Evolutionary conservation across 1,284 basidiomycete genomes (phyloP).

Genomic region (Limonomyces culmigenus): DNA sequence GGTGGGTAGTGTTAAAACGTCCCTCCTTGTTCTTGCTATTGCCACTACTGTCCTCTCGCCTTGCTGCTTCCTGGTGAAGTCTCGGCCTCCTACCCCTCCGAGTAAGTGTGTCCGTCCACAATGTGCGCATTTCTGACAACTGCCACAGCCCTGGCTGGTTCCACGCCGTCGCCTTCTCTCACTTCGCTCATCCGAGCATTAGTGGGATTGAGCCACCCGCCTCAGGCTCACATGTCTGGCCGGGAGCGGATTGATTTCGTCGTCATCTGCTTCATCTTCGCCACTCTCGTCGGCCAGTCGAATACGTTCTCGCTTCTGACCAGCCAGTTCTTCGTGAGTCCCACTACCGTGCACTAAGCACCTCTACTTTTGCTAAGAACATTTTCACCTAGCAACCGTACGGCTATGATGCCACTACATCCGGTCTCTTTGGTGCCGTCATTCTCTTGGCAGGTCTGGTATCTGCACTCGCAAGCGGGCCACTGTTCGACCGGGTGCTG

Average conservation of each 20-base stretch:
- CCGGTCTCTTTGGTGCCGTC: conserved; percentile 53
- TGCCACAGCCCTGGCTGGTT: conserved; percentile 33
- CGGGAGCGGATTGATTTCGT: conserved; percentile 54
- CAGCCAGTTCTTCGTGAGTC: conserved; percentile 44
- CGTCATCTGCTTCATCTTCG: conserved; percentile 42
- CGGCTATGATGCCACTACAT: conserved; percentile 45
- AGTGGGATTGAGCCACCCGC: conserved; percentile 23
- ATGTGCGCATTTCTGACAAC: conserved; percentile 1
- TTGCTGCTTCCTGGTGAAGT: conserved; percentile 34
- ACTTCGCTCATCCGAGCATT: conserved; percentile 38
- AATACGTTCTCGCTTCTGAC: conserved; percentile 44
- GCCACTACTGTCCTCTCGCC: conserved; percentile 46
- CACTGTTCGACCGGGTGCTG: conserved; percentile 62
- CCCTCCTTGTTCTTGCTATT: conserved; percentile 58
- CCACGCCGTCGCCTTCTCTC: conserved; percentile 24
- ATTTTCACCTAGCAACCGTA: conserved; percentile 34
- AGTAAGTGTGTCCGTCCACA: conserved; percentile 26
- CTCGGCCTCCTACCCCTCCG: conserved; percentile 53
- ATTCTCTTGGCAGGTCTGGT: conserved; percentile 54
- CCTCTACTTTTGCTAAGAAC: neutral
- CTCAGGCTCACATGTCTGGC: conserved; percentile 34
- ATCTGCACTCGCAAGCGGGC: conserved; percentile 45
- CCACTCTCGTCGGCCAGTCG: conserved; percentile 37
- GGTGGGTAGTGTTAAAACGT: too few relatives aligned
- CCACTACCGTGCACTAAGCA: neutral